Evolutionary conservation across 202 grass and related monocot genomes (phyloP).

Genomic region (Saccharum hybrid): DNA sequence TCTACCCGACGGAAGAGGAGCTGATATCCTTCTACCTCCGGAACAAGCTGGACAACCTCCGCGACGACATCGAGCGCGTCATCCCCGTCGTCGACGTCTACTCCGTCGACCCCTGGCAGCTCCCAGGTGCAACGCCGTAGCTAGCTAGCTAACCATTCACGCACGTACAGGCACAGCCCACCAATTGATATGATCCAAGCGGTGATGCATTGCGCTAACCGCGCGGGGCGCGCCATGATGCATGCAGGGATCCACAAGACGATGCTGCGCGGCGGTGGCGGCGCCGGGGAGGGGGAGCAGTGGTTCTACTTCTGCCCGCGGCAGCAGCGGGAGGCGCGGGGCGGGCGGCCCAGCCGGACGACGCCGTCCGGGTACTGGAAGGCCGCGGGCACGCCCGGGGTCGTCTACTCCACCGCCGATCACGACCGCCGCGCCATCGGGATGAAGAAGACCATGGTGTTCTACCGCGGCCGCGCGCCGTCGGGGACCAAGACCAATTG

Average conservation of each 20-base stretch:
- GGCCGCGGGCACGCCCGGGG: slow-evolving; percentile 78
- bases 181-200: not conserved
- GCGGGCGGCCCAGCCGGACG: slow-evolving; percentile 72
- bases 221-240: not conserved
- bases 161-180: not conserved
- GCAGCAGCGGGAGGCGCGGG: slow-evolving; percentile 79
- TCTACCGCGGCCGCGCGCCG: slow-evolving; percentile 76
- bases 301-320: slow-evolving; percentile 91
- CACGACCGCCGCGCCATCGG: slow-evolving; percentile 57
- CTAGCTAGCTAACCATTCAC: not conserved
- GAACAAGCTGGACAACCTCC: no score
- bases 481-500: slow-evolving; percentile 67
- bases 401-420: slow-evolving; percentile 62
- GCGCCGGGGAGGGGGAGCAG: slow-evolving; percentile 51
- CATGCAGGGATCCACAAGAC: slow-evolving; percentile 54
- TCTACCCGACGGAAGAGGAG: no score
- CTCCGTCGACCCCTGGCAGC: slow-evolving; percentile 68
- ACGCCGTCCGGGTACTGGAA: slow-evolving; percentile 93
- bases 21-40: no score
- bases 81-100: slow-evolving; percentile 78
- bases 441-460: slow-evolving; percentile 90
- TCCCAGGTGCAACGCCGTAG: slow-evolving; percentile 41
- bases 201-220: not conserved
- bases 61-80: no score
- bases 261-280: not conserved